Base-by-base conservation (phyloP, 2,329 filamentous ascomycete genomes). In the Fusarium oxysporum region DNA sequence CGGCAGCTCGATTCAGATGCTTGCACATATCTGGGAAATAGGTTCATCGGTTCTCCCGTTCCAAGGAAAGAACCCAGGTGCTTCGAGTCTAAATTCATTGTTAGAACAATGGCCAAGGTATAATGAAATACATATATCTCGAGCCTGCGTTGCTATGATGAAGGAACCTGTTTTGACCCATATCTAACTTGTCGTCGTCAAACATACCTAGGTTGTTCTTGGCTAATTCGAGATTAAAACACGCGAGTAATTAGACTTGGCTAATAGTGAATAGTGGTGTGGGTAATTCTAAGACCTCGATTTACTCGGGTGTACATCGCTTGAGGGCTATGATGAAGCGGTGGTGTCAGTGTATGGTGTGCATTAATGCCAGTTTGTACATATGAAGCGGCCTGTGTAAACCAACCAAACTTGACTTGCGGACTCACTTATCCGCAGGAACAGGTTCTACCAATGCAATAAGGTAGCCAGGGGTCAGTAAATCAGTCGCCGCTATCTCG, bases 1-100 rank as follows among this genome's bases (percentile, higher is more conserved):
- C 66, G 55, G 71, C 70, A 73, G 71, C 71, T 71, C 45, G 41
- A 64, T 68, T 56, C 55, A 57, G 61, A 71, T 61, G 53, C 70
- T 45, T 62, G 47, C 38, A 58, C 43, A 72, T 44, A 47, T 47
- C 47, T 35, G 61, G 40, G 54, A 68, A 62, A 33, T 48, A 59
- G 66, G 33, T 40, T 47, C 33, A 45, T 44, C 35, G 28, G 30
- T 40, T 47, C 33, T 45, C 32, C 51, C 43, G 25, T 63, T 68
- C 50, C 66, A 69, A 69, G 65, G 66, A 50, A 69, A 45, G 51
- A 57, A 64, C 50, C 58, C 51, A 68, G 54, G 33, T 38, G 28
- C 38, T 66, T 66, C 32, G 21, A 61, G 35, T 61, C 32, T 14
- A 45, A 45, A 13, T 48, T 37, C 32, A 37, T 51, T 65, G 40